These are phyloP conservation scores for Mortierella hygrophila DNA, from an alignment of 192 early-diverging fungal genomes.

Conservation along the genomic window DNA sequence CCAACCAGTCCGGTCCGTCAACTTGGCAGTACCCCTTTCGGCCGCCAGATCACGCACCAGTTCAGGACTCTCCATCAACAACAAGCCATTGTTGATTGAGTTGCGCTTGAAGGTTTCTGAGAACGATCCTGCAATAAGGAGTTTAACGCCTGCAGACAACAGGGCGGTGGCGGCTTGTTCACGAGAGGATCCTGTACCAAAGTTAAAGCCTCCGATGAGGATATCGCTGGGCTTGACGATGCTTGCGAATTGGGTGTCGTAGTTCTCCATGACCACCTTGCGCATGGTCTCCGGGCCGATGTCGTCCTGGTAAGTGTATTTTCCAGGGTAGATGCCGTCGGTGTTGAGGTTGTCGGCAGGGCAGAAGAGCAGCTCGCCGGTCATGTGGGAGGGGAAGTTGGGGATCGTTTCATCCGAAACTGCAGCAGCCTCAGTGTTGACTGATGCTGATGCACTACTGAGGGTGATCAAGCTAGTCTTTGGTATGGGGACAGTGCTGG, in stretches of 20 bases:
- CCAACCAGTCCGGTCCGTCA: constrained; percentile 87
- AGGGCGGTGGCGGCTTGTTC: constrained; percentile 98
- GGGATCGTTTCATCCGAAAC: constrained; percentile 59
- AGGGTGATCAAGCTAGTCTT: constrained; percentile 29
- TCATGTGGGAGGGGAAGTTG: constrained; percentile 82
- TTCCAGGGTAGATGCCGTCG: constrained; percentile 98
- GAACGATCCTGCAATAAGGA: constrained; percentile 93
- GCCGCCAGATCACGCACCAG: constrained; percentile 82
- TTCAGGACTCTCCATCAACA: constrained; percentile 89
- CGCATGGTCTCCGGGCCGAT: constrained; percentile 91
- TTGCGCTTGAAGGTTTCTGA: constrained; percentile 99
- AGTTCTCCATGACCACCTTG: constrained; percentile 98
- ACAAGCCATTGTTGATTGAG: constrained; percentile 97
- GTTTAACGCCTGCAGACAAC: constrained; percentile 84
- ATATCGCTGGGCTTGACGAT: constrained; percentile 82
- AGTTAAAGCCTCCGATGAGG: constrained; percentile 94
- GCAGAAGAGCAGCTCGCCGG: constrained; percentile 90
- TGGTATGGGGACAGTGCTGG: constrained; percentile 13
- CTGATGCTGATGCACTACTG: constrained; percentile 6
- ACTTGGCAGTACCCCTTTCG: constrained; percentile 53
- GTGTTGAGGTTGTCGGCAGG: constrained; percentile 97
- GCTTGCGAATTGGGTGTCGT: constrained; percentile 88
- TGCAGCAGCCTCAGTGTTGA: constrained; percentile 1
- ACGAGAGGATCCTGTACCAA: constrained; percentile 97
- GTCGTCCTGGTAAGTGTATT: constrained; percentile 98